phyloP scores from a whole-genome alignment of 2,329 filamentous ascomycete species.

The Pseudogymnoascus sp. region DNA sequence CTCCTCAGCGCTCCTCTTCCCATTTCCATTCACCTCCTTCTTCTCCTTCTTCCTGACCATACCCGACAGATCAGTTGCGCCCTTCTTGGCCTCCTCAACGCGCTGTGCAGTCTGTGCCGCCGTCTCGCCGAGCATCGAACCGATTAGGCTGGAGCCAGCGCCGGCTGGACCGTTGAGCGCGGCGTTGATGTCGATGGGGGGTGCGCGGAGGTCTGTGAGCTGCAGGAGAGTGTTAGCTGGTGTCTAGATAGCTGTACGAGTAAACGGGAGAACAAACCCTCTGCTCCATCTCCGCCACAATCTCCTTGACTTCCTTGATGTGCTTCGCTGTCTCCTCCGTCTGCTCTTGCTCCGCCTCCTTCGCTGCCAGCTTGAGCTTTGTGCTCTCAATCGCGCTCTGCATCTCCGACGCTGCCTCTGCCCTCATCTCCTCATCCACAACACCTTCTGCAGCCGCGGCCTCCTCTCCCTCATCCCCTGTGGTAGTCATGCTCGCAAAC shows the following conservation, averaged over 20 bases:
- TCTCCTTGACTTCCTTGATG: slow-evolving; percentile 68
- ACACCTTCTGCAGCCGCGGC: slow-evolving; percentile 33
- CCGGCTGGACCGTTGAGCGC: slow-evolving; percentile 45
- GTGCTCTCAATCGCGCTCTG: slow-evolving; percentile 68
- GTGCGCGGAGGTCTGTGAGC: slow-evolving; percentile 61
- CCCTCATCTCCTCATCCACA: slow-evolving; percentile 63
- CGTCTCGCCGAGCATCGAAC: slow-evolving; percentile 55
- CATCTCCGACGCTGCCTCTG: slow-evolving; percentile 64
- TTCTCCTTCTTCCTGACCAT: slow-evolving; percentile 59
- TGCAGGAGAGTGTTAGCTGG: slow-evolving; percentile 28
- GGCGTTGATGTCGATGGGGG: slow-evolving; percentile 50
- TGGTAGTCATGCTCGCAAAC: slow-evolving; percentile 72
- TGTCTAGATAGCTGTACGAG: not conserved
- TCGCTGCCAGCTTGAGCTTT: slow-evolving; percentile 60
- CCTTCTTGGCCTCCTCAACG: slow-evolving; percentile 65
- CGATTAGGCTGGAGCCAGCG: slow-evolving; percentile 52
- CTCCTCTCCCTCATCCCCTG: slow-evolving; percentile 43
- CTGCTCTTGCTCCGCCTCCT: slow-evolving; percentile 58
- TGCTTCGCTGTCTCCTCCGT: slow-evolving; percentile 52
- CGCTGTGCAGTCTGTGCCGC: slow-evolving; percentile 53
- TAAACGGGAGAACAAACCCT: slow-evolving; percentile 42
- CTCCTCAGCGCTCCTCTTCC: slow-evolving; percentile 48
- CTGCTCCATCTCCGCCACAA: slow-evolving; percentile 71
- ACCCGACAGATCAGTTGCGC: slow-evolving; percentile 65
- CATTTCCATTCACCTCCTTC: slow-evolving; percentile 30